Evolutionary conservation across 106 monocot species (phyloP).

Genomic region (Allium fistulosum): DNA sequence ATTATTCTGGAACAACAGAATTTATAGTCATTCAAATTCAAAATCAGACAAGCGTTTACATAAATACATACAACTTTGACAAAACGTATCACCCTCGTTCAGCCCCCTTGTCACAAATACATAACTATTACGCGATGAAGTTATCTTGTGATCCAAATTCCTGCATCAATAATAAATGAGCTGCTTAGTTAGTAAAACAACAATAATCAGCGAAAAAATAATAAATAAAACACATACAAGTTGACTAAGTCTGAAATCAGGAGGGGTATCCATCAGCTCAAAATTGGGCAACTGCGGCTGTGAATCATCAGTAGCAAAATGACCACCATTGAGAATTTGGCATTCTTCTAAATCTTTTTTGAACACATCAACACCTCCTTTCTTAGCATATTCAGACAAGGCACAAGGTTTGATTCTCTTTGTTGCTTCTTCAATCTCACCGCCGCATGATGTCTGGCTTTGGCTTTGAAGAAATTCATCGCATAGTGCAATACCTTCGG

Average conservation of each 20-base stretch:
- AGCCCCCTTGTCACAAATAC: too few species aligned
- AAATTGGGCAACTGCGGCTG: neutral
- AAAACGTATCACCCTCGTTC: too few species aligned
- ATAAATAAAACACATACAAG: conserved; percentile 30
- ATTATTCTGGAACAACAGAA: too few species aligned
- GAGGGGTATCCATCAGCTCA: conserved; percentile 27
- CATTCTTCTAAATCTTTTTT: conserved; percentile 87
- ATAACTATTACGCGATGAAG: too few species aligned
- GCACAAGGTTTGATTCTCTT: conserved; percentile 30
- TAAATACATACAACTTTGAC: too few species aligned
- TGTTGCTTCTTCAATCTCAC: conserved; percentile 18
- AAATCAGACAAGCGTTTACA: too few species aligned
- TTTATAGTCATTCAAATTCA: too few species aligned
- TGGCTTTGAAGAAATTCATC: conserved; percentile 91
- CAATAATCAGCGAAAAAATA: neutral
- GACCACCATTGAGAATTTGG: conserved; percentile 18
- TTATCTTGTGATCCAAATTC: too few species aligned
- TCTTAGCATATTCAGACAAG: conserved; percentile 66
- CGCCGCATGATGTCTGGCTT: conserved; percentile 80
- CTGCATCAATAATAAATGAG: too few species aligned
- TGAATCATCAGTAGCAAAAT: neutral
- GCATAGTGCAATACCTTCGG: conserved; percentile 76
- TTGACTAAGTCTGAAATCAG: conserved; percentile 78
- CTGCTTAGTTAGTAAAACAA: too few species aligned
- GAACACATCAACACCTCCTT: conserved; percentile 49